Percentiles rank a stretch among this genome's conserved stretches.
phyloP scores from a whole-genome alignment of 2,329 filamentous ascomycete species.

The Lasiodiplodia theobromae region DNA sequence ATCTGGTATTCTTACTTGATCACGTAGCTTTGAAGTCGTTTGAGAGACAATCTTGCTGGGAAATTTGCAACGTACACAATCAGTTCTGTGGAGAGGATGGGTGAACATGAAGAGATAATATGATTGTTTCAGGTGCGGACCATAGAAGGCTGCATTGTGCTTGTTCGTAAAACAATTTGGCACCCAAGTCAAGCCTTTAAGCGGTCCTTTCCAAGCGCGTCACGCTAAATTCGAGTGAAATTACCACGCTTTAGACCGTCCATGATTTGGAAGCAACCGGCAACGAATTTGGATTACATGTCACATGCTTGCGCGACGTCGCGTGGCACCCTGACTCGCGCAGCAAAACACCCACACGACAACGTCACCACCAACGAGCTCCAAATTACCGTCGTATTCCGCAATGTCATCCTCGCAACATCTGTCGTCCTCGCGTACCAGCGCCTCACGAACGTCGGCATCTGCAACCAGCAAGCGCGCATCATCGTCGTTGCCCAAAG shows the following conservation, averaged over 20 bases:
- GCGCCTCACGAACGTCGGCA: slow-evolving; percentile 8
- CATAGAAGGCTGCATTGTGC: background rate
- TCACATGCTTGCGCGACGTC: slow-evolving; percentile 4
- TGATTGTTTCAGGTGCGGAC: background rate
- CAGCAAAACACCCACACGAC: background rate
- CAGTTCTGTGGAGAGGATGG: background rate
- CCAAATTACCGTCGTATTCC: too few relatives aligned
- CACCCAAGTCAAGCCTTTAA: background rate
- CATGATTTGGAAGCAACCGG: background rate
- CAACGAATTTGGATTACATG: background rate
- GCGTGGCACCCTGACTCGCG: slow-evolving; percentile 8
- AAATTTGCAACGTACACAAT: background rate
- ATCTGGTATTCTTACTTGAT: background rate
- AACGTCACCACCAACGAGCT: slow-evolving; percentile 4
- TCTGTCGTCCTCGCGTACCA: slow-evolving; percentile 8
- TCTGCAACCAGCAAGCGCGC: slow-evolving; percentile 45
- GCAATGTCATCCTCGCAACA: slow-evolving; percentile 18
- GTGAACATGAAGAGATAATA: background rate
- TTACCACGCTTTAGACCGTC: background rate
- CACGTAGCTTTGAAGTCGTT: background rate
- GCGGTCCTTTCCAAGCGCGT: background rate
- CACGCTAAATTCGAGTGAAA: background rate
- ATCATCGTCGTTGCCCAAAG: slow-evolving; percentile 46
- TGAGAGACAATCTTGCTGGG: background rate
- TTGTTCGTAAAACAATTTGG: background rate